Percentiles rank a stretch among this genome's conserved stretches.
phyloP scores from a whole-genome alignment of 2,329 filamentous ascomycete species.

The Pseudocercospora vitis region DNA sequence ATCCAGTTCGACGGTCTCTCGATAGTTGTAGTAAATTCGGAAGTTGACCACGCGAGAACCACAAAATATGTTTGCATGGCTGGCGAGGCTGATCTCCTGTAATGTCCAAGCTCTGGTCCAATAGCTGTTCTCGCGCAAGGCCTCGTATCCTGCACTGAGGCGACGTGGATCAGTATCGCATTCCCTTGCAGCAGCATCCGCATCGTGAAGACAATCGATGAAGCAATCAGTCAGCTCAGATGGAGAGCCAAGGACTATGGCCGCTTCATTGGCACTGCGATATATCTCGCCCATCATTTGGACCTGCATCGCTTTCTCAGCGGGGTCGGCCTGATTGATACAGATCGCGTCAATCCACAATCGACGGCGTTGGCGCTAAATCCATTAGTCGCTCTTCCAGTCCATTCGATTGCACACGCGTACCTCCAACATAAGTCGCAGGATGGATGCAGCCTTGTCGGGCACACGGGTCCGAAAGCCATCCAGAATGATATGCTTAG shows the following conservation, averaged over 20 bases:
- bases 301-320: slow-evolving; percentile 1
- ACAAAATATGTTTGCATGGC: background rate
- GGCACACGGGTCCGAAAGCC: background rate
- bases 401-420: background rate
- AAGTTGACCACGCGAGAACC: background rate
- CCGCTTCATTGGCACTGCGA: background rate
- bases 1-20: background rate
- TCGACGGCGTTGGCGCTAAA: background rate
- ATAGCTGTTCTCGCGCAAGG: background rate
- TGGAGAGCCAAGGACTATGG: background rate
- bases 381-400: background rate
- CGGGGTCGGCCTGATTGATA: slow-evolving; percentile 1
- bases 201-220: background rate
- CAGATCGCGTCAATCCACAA: slow-evolving; percentile 3
- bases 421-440: slow-evolving; percentile 1
- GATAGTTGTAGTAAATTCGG: background rate
- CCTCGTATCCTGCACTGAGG: background rate
- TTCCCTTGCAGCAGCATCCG: background rate
- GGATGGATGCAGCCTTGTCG: slow-evolving; percentile 5
- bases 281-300: slow-evolving; percentile 7
- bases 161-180: background rate
- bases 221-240: slow-evolving; percentile 1
- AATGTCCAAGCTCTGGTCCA: slow-evolving; percentile 1
- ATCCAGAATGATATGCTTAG: slow-evolving; percentile 1
- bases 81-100: background rate